Percentiles rank a stretch among this genome's conserved stretches.
These are phyloP conservation scores for Leccinum uliginosum DNA, from an alignment of 768 basidiomycete genomes.

Conservation along the genomic window DNA sequence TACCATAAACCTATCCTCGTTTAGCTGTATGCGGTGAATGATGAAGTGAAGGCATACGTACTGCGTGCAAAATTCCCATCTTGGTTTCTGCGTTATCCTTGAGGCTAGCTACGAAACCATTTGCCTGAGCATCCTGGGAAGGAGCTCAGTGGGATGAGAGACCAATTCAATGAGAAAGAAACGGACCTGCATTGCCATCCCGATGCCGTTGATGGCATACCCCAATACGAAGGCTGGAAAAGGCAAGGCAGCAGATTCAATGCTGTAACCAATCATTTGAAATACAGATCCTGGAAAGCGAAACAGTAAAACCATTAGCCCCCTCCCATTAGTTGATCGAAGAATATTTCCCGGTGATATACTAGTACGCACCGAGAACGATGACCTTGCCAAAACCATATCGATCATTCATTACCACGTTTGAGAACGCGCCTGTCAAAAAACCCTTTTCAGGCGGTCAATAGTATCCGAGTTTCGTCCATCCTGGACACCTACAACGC, in stretches of 20 bases:
- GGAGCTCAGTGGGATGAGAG: neutral
- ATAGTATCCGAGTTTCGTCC: neutral
- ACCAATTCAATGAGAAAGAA: neutral
- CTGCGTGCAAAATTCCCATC: conserved; percentile 39
- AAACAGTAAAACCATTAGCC: neutral
- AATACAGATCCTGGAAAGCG: conserved; percentile 20
- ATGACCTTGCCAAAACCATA: conserved; percentile 34
- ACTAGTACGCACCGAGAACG: conserved; percentile 20
- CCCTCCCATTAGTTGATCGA: neutral
- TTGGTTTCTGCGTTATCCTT: conserved; percentile 36
- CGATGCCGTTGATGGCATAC: conserved; percentile 42
- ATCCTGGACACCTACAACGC: conserved; percentile 26
- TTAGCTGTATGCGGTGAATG: neutral
- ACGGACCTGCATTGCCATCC: conserved; percentile 43
- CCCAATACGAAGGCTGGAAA: conserved; percentile 43
- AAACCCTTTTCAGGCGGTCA: conserved; percentile 25
- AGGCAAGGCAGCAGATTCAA: conserved; percentile 40
- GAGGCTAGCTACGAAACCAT: conserved; percentile 41
- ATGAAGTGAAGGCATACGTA: conserved; percentile 28
- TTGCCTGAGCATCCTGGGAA: conserved; percentile 44
- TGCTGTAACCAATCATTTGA: conserved; percentile 30
- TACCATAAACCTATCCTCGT: conserved; percentile 31
- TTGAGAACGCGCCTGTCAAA: conserved; percentile 30
- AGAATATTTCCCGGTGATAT: no score
- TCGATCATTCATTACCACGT: conserved; percentile 25